Conservation (phyloP, 192 early-diverging fungal genomes). For the Coemansia sp. region DNA sequence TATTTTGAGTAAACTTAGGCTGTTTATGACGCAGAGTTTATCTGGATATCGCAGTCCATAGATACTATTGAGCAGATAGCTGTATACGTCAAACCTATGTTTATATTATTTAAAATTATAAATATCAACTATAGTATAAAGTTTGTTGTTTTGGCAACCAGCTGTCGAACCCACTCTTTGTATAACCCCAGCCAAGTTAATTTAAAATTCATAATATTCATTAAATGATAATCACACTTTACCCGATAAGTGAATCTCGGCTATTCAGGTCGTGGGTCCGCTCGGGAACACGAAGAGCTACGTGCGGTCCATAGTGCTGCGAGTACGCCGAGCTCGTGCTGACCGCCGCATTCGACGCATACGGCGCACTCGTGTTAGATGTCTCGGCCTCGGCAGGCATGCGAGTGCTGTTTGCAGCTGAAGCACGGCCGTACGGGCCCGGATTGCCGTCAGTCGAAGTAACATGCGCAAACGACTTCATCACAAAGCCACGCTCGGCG, state of each 20-base stretch:
- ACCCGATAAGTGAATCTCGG: conserved; percentile 14
- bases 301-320: conserved; percentile 17
- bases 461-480: conserved; percentile 14
- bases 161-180: too few species aligned
- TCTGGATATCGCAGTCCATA: too few species aligned
- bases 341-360: neutral
- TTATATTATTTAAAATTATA: too few species aligned
- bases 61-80: too few species aligned
- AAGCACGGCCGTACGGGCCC: conserved; percentile 9
- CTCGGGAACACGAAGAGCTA: conserved; percentile 10
- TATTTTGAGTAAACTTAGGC: too few species aligned
- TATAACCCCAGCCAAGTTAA: too few species aligned
- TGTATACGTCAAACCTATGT: too few species aligned
- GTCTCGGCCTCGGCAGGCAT: neutral
- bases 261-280: conserved; percentile 14
- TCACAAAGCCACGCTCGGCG: conserved; percentile 2
- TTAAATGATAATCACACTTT: neutral
- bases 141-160: too few species aligned
- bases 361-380: neutral
- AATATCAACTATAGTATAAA: too few species aligned
- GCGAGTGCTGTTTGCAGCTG: neutral
- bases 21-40: too few species aligned
- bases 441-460: conserved; percentile 5
- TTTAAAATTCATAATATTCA: too few species aligned
- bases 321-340: conserved; percentile 19